Base-by-base conservation (phyloP, 345 rosid genomes). In the Ricinus communis region DNA sequence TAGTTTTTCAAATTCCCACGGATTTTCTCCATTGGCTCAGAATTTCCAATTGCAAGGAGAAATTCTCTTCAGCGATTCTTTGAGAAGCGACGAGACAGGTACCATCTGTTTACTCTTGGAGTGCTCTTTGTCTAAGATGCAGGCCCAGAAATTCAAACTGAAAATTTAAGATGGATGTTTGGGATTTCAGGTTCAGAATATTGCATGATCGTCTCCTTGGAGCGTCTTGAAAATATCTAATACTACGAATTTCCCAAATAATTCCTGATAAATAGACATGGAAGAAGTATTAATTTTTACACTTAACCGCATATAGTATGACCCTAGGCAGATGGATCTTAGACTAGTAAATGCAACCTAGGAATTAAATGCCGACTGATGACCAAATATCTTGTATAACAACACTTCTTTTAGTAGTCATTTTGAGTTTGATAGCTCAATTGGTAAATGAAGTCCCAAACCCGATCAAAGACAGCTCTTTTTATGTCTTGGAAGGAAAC, bases 71-170 rank as follows among this genome's bases (percentile, higher is more conserved):
- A 90, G 79, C 82, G 87, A 25, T 94, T 94, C 80, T 86, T 94
- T 51, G 96, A 94, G 84, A 94, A 94, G 79, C 86, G 97, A 27
- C 79, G 90, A 8, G 97, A 91, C 89, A 94, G 97, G 97, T 93
- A 87, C 27, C 19, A 16, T 9, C 64, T 62, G 25, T 21, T 2
- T 40, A 38, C 18, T 15, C 27, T n/a, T 30, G n/a, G 53, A 11
- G 18, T 53, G 2, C 25, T 30, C 49, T 13, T 45, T 24, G 11
- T 0, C 12, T 40, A 16, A 63, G 36, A 62, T 41, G 51, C 66
- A 8, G 10, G 31, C 16, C 0, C 13, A 43, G 33, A 63, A 40
- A 63, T 41, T 63, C 36, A 43, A 28, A 60, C 65, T 2, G 41
- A 31, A 36, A 36, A 60, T 36, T 33, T 33, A 38, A 38, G 49